phyloP scores from a whole-genome alignment of 2,329 filamentous ascomycete genomes.

The Orbilia ellipsospora region DNA sequence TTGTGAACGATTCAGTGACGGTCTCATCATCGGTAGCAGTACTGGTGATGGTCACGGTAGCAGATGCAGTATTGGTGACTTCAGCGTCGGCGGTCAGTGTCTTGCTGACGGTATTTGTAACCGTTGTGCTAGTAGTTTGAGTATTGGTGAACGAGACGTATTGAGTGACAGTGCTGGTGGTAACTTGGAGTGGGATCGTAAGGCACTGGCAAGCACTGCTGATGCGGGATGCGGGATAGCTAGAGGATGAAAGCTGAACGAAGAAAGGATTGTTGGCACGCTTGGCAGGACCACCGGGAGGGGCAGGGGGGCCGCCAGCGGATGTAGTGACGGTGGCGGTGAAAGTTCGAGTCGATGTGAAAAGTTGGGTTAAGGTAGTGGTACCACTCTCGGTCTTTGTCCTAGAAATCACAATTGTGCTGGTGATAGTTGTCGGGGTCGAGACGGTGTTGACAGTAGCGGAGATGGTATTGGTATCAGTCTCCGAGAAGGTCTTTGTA shows the following conservation, averaged over 20 bases:
- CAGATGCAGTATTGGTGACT: conserved; percentile 12
- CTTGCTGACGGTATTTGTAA: conserved; percentile 1
- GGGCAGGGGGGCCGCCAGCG: too few species aligned
- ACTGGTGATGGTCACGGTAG: background rate
- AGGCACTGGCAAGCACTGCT: conserved; percentile 31
- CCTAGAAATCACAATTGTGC: conserved; percentile 19
- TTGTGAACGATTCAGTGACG: background rate
- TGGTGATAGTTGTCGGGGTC: conserved; percentile 15
- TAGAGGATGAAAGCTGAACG: conserved; percentile 1
- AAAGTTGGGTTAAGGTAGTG: conserved; percentile 6
- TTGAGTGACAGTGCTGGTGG: conserved; percentile 18
- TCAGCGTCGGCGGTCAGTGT: background rate
- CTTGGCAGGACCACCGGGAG: background rate
- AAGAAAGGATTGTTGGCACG: conserved; percentile 17
- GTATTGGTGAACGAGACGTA: conserved; percentile 9
- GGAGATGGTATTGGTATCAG: conserved; percentile 2
- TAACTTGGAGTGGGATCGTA: conserved; percentile 15
- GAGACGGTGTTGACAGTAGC: conserved; percentile 8
- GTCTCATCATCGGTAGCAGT: background rate
- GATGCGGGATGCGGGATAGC: conserved; percentile 9
- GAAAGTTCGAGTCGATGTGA: conserved; percentile 22
- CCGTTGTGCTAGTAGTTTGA: conserved; percentile 3
- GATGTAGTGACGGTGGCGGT: conserved; percentile 10
- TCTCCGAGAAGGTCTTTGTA: conserved; percentile 2
- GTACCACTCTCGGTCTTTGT: conserved; percentile 7